These are phyloP conservation scores for Fusarium sp. DNA, from an alignment of 2,329 filamentous ascomycete species.

Conservation along the genomic window DNA sequence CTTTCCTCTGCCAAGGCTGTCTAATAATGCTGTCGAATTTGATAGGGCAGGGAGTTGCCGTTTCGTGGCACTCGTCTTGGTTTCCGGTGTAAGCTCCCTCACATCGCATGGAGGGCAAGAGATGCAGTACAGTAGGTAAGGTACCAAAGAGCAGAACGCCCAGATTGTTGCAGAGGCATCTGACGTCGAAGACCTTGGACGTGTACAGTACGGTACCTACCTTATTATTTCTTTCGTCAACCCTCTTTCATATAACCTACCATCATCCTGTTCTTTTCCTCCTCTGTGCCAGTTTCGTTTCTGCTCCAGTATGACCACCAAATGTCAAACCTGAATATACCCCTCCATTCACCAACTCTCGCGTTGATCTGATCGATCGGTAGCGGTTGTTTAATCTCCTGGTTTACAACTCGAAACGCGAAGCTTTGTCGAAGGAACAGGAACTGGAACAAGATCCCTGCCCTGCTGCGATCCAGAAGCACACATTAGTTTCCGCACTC, in stretches of 20 bases:
- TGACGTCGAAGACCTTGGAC: constrained; percentile 19
- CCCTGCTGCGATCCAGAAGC: constrained; percentile 23
- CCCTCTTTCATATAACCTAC: background rate
- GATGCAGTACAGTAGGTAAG: background rate
- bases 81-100: background rate
- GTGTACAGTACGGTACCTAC: background rate
- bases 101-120: background rate
- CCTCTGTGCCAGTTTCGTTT: background rate
- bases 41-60: constrained; percentile 9
- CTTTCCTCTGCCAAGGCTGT: too few relatives aligned
- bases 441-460: constrained; percentile 26
- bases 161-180: constrained; percentile 8
- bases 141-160: background rate
- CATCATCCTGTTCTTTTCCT: background rate
- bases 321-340: background rate
- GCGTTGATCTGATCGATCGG: background rate
- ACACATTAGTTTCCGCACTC: background rate
- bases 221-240: background rate
- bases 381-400: background rate
- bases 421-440: constrained; percentile 7
- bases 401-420: constrained; percentile 14
- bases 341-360: constrained; percentile 2
- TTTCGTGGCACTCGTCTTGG: background rate
- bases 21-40: background rate
- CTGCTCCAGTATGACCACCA: background rate